Base-by-base conservation (phyloP, 495 filamentous ascomycete species). In the Paragyromitra xinjiangensis region DNA sequence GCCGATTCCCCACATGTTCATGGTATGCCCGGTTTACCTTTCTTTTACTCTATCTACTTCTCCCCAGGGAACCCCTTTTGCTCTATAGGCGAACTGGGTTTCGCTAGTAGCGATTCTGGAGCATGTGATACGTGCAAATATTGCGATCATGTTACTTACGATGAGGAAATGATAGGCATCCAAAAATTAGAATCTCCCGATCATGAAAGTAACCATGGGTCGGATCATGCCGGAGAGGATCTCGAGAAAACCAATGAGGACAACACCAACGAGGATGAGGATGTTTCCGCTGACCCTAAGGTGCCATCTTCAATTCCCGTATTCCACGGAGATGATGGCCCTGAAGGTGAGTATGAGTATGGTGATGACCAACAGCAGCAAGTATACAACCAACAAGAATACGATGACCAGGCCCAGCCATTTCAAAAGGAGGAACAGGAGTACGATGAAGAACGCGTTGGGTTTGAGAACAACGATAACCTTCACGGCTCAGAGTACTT, bases 281-380 rank as follows among this genome's bases (percentile, higher is more conserved):
- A 48, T 7, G 19, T 50, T 51, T 34, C 74, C 0, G 34, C 37
- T 40, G 24, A 11, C 34, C 19, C 62, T n/a, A 77, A 66, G 42
- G 34, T 44, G 11, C 51, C 77, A 79, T 78, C 74, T 42, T 79
- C 77, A 62, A 79, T 79, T 7, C 77, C 77, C 6, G 77, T 79
- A n/a, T 79, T 79, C 16, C 61, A 71, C 0, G 74, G 77, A 14
- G 77, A 71, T 66, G 77, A 71, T 11, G 59, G 48, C 12, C 40
- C 51, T 19, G 74, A 66, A 63, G 77, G 37, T 16, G 75, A 66
- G 61, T 78, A 72, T 62, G 61, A 72, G 48, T 78, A 78, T 65
- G 50, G 37, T 53, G 77, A 71, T 59, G 75, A 65, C 37, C 74
- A 62, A 29, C 53, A 69, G 24, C 72, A 77, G 24, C 50, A 77